Evolutionary conservation across 371 early-diverging fungal species (phyloP).

Genomic region (Mortierella sp.): DNA sequence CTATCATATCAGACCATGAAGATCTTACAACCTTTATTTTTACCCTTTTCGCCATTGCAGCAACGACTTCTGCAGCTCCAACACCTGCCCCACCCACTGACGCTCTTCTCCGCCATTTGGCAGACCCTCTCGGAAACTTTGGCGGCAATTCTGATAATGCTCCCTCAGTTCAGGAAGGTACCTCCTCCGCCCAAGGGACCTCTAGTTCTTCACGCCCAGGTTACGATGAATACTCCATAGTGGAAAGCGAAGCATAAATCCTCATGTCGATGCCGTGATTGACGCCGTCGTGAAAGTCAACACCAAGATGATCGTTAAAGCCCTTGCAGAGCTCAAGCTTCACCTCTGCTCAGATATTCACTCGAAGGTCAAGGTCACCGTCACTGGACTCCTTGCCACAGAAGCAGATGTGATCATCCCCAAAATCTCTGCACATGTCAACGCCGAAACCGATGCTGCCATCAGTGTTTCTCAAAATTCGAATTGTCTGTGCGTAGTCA

Average conservation of each 20-base stretch:
- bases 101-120: too few species aligned
- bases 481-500: too few species aligned
- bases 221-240: neutral
- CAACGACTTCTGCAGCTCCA: too few species aligned
- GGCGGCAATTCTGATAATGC: too few species aligned
- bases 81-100: too few species aligned
- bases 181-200: too few species aligned
- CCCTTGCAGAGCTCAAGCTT: conserved; percentile 21
- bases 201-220: neutral
- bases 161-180: too few species aligned
- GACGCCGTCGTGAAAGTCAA: conserved; percentile 12
- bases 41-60: too few species aligned
- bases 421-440: conserved; percentile 15
- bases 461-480: too few species aligned
- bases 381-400: conserved; percentile 8
- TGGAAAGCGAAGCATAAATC: neutral
- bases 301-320: conserved; percentile 22
- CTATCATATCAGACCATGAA: too few species aligned
- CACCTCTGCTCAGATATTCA: conserved; percentile 30
- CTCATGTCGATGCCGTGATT: conserved; percentile 5
- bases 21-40: too few species aligned
- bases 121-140: too few species aligned
- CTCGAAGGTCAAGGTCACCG: conserved; percentile 18
- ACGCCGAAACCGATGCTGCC: conserved; percentile 6
- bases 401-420: conserved; percentile 13